phyloP scores from a whole-genome alignment of 208 protist species.

The Trypanosoma caninum region DNA sequence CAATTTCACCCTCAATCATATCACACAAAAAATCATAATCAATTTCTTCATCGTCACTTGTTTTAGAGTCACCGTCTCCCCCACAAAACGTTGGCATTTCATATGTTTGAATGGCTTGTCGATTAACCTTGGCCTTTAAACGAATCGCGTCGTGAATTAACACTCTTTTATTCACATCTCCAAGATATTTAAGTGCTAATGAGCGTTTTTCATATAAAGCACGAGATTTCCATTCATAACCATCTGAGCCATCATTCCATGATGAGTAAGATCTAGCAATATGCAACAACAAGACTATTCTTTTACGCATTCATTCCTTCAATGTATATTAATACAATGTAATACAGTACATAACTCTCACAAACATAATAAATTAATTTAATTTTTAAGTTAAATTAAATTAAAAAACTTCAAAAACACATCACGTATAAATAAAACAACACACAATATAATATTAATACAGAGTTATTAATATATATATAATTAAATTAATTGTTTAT shows the following conservation, averaged over 20 bases:
- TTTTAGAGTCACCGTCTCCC: background rate
- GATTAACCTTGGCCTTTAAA: conserved; percentile 26
- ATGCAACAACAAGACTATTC: background rate
- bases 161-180: conserved; percentile 67
- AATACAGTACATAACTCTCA: conserved; percentile 8
- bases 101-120: conserved; percentile 14
- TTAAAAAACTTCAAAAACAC: too few relatives aligned
- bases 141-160: conserved; percentile 70
- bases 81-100: conserved; percentile 13
- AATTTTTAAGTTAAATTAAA: too few relatives aligned
- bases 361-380: too few relatives aligned
- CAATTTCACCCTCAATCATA: conserved; percentile 30
- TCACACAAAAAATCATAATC: conserved; percentile 18
- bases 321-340: conserved; percentile 6
- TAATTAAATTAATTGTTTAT: background rate
- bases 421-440: too few relatives aligned
- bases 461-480: background rate
- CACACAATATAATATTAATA: background rate
- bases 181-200: conserved; percentile 58
- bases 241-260: conserved; percentile 49
- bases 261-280: conserved; percentile 11
- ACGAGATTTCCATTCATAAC: conserved; percentile 67
- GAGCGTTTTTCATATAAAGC: conserved; percentile 60
- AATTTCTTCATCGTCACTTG: conserved; percentile 19
- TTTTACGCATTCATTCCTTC: conserved; percentile 20